Evolutionary conservation across 306 rosid genomes (phyloP).

Genomic region (Ormosia emarginata): DNA sequence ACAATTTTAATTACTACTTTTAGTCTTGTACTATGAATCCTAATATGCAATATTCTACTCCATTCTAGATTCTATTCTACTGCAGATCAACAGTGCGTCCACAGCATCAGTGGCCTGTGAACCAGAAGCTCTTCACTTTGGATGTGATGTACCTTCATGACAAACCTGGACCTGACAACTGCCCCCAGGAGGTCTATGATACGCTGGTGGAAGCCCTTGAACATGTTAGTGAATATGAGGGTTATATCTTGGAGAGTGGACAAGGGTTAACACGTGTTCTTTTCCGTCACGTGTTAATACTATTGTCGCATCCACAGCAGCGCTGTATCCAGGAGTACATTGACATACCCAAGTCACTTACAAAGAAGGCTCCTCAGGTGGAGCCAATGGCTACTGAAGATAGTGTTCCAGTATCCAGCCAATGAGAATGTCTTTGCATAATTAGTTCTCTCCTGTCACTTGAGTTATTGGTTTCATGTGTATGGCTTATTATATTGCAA

Average conservation of each 20-base stretch:
- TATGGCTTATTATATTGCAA: conserved; percentile 6
- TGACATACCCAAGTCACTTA: conserved; percentile 76
- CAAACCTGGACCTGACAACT: conserved; percentile 93
- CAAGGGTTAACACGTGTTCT: conserved; percentile 69
- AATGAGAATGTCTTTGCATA: conserved; percentile 33
- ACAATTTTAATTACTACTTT: not conserved
- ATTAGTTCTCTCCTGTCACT: not conserved
- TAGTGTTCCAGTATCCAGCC: conserved; percentile 39
- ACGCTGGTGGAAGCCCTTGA: conserved; percentile 83
- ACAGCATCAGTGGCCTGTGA: conserved; percentile 72
- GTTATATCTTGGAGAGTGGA: conserved; percentile 92
- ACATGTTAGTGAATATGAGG: conserved; percentile 86
- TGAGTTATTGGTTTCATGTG: conserved; percentile 19
- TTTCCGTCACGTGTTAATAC: conserved; percentile 62
- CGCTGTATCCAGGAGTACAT: conserved; percentile 70
- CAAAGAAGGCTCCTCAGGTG: conserved; percentile 50
- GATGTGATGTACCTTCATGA: conserved; percentile 96
- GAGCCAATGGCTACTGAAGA: conserved; percentile 62
- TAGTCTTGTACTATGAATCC: not conserved
- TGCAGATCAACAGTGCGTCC: conserved; percentile 78
- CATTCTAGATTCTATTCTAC: conserved; percentile 73
- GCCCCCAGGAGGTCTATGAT: conserved; percentile 90
- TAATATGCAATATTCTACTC: conserved; percentile 28
- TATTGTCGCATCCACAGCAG: conserved; percentile 85
- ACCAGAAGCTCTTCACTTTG: conserved; percentile 73